phyloP scores from a whole-genome alignment of 305 asterid species.

The Fraxinus angustifolia region DNA sequence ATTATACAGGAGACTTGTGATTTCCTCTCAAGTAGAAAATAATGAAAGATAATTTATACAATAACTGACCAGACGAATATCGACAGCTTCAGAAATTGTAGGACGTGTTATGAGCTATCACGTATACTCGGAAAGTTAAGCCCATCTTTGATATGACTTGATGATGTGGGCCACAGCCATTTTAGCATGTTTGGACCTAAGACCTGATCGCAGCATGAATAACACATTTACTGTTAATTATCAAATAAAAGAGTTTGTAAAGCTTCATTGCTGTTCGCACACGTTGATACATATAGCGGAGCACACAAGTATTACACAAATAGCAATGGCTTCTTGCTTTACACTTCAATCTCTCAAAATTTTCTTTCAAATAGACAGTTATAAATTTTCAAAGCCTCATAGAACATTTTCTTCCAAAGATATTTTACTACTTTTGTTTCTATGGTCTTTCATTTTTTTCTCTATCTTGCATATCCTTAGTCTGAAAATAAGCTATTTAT shows the following conservation, averaged over 20 bases:
- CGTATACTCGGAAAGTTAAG: conserved; percentile 65
- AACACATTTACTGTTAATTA: not conserved
- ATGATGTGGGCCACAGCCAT: conserved; percentile 83
- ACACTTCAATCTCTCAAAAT: not conserved
- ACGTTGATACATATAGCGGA: not conserved
- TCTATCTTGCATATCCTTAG: not conserved
- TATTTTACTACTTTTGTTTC: not conserved
- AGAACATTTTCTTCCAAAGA: not conserved
- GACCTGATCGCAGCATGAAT: conserved; percentile 38
- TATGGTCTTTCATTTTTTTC: not conserved
- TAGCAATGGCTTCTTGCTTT: not conserved
- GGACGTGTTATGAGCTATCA: conserved; percentile 39
- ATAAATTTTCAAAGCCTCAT: not conserved
- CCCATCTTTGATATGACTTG: conserved; percentile 79
- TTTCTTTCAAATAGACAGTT: not conserved
- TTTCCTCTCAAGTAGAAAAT: not conserved
- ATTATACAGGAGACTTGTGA: not conserved
- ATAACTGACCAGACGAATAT: not conserved
- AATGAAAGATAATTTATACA: not conserved
- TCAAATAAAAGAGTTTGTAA: not conserved
- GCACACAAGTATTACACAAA: not conserved
- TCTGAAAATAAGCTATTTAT: not conserved
- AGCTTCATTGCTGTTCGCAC: not conserved
- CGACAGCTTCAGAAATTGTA: not conserved
- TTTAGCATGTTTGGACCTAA: conserved; percentile 78